phyloP scores from a whole-genome alignment of 768 basidiomycete genomes.

The Arthromyces matolae region DNA sequence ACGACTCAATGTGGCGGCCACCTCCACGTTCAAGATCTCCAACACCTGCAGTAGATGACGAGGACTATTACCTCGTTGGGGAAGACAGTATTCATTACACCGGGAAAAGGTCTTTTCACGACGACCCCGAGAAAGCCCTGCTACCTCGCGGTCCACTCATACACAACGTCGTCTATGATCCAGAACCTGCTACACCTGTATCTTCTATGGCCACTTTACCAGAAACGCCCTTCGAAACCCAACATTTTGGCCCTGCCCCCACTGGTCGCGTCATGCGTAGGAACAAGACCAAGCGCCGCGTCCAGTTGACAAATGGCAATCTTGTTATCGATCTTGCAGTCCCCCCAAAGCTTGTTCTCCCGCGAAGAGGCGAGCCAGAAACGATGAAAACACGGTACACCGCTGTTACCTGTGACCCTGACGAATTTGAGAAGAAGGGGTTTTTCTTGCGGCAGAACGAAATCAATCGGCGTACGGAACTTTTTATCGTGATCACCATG shows the following conservation, averaged over 20 bases:
- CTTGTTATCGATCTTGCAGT: constrained; percentile 82
- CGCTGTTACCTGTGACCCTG: constrained; percentile 91
- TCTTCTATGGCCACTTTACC: constrained; percentile 39
- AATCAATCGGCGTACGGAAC: constrained; percentile 74
- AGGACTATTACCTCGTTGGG: constrained; percentile 60
- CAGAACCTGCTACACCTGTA: constrained; percentile 39
- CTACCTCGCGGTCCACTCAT: constrained; percentile 24
- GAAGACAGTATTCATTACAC: constrained; percentile 56
- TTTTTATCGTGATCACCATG: constrained; percentile 96
- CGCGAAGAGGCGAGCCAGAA: constrained; percentile 66
- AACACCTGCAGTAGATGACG: constrained; percentile 70
- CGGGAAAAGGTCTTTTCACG: constrained; percentile 28
- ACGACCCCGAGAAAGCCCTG: constrained; percentile 40
- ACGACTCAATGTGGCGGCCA: constrained; percentile 40
- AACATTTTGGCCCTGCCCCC: constrained; percentile 88
- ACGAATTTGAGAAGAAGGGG: constrained; percentile 81
- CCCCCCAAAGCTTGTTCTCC: constrained; percentile 79
- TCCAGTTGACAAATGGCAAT: constrained; percentile 84
- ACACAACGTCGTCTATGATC: constrained; percentile 36
- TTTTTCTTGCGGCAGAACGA: constrained; percentile 86
- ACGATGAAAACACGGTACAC: constrained; percentile 76
- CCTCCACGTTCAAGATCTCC: constrained; percentile 69
- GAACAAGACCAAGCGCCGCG: constrained; percentile 72
- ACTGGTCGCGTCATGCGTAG: constrained; percentile 72
- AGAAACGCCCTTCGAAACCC: constrained; percentile 59